These are phyloP conservation scores for Moringa oleifera DNA, from an alignment of 345 rosid genomes.

Conservation along the genomic window DNA sequence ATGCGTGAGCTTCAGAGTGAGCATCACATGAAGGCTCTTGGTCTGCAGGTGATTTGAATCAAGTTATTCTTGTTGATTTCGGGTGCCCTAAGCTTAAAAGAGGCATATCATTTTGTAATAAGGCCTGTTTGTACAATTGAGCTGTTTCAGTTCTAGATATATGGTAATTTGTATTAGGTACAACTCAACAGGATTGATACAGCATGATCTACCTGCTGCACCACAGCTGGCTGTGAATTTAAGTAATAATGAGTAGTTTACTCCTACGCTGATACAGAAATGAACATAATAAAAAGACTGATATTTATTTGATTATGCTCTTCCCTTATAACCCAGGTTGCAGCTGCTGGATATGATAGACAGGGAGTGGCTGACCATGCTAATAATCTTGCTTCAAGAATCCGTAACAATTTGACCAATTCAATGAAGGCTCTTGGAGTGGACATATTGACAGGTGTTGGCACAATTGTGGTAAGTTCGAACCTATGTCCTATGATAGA, in stretches of 20 bases:
- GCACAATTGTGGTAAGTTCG: conserved; percentile 66
- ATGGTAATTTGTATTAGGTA: too few relatives aligned
- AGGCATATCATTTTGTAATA: too few relatives aligned
- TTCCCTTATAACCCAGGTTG: conserved; percentile 43
- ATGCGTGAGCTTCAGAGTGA: conserved; percentile 94
- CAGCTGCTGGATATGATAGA: conserved; percentile 90
- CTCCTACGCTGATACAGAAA: not conserved
- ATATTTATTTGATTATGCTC: not conserved
- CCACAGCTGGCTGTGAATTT: too few relatives aligned
- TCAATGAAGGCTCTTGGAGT: conserved; percentile 95
- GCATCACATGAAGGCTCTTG: conserved; percentile 92
- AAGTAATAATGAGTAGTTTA: too few relatives aligned
- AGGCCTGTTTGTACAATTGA: too few relatives aligned
- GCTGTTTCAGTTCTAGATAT: too few relatives aligned
- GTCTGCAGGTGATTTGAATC: conserved; percentile 70
- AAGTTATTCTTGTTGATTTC: not conserved
- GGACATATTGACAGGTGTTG: conserved; percentile 90
- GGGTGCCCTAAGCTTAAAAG: not conserved
- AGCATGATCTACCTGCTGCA: too few relatives aligned
- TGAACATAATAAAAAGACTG: not conserved
- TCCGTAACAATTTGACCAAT: conserved; percentile 81
- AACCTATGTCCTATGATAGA: conserved; percentile 2
- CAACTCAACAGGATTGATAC: too few relatives aligned
- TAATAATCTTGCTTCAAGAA: conserved; percentile 83
- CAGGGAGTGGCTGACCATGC: conserved; percentile 99